Percentiles rank a stretch among this genome's conserved stretches.
Evolutionary conservation across 305 asterid genomes (phyloP).

Genomic region (Solanum hybrid): DNA sequence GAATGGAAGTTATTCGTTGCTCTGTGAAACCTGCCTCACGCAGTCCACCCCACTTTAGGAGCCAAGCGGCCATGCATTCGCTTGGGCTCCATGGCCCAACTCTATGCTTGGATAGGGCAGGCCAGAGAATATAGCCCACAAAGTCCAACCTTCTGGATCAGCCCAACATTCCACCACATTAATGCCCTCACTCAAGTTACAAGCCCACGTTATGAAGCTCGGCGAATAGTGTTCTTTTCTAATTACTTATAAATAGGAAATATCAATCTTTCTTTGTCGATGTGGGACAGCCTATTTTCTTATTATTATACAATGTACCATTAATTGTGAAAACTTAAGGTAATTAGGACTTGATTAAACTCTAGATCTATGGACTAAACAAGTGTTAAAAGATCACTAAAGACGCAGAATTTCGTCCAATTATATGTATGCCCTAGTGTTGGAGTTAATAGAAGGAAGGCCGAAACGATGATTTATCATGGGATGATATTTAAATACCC

Average conservation of each 20-base stretch:
- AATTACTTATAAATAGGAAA: background rate
- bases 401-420: background rate
- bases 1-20: background rate
- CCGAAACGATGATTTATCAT: background rate
- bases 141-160: background rate
- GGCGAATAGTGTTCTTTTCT: accelerated
- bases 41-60: background rate
- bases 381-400: background rate
- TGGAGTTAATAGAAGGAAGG: background rate
- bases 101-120: background rate
- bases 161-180: background rate
- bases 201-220: background rate
- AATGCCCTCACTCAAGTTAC: background rate
- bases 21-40: background rate
- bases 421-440: background rate
- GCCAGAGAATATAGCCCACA: background rate
- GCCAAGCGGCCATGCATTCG: background rate
- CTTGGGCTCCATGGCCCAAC: background rate
- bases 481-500: background rate
- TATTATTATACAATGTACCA: background rate
- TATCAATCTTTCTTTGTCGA: background rate
- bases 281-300: background rate
- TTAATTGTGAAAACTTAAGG: background rate
- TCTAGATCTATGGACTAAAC: background rate
- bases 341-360: background rate